Percentiles rank a stretch among this genome's conserved stretches.
Evolutionary conservation across 805 yeast species (phyloP).

Genomic region (Nakazawaea ishiwadae): DNA sequence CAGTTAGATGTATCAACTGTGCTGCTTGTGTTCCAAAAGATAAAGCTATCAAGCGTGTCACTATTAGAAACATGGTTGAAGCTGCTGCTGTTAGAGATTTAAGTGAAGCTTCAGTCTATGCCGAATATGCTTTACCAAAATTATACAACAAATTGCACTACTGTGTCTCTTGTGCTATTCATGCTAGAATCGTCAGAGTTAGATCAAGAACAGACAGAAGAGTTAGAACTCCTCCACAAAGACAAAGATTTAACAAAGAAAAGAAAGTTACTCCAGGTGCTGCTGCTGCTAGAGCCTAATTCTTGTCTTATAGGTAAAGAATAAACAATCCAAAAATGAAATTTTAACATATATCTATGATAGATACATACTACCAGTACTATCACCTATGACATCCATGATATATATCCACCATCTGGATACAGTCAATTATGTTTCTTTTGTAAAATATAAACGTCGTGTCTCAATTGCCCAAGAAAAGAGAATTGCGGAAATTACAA

Average conservation of each 20-base stretch:
- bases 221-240: slow-evolving; percentile 97
- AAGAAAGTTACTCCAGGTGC: slow-evolving; percentile 95
- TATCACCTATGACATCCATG: too few relatives aligned
- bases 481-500: too few relatives aligned
- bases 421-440: too few relatives aligned
- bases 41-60: slow-evolving; percentile 99
- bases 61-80: slow-evolving; percentile 99
- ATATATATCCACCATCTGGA: too few relatives aligned
- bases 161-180: slow-evolving; percentile 99
- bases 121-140: slow-evolving; percentile 99
- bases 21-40: slow-evolving; percentile 99
- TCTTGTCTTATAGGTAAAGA: too few relatives aligned
- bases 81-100: slow-evolving; percentile 99
- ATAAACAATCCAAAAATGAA: too few relatives aligned
- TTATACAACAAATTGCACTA: slow-evolving; percentile 99
- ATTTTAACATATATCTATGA: too few relatives aligned
- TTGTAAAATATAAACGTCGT: too few relatives aligned
- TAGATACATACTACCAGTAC: too few relatives aligned
- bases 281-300: slow-evolving; percentile 89
- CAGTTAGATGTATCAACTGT: slow-evolving; percentile 99
- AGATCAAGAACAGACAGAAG: slow-evolving; percentile 99
- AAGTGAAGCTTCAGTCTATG: slow-evolving; percentile 98
- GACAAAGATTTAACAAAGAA: slow-evolving; percentile 97
- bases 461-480: too few relatives aligned
- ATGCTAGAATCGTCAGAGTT: slow-evolving; percentile 99